Percentiles rank a stretch among this genome's conserved stretches.
Evolutionary conservation across 139 green algal species (phyloP).

Genomic region (Dunaliella primolecta): DNA sequence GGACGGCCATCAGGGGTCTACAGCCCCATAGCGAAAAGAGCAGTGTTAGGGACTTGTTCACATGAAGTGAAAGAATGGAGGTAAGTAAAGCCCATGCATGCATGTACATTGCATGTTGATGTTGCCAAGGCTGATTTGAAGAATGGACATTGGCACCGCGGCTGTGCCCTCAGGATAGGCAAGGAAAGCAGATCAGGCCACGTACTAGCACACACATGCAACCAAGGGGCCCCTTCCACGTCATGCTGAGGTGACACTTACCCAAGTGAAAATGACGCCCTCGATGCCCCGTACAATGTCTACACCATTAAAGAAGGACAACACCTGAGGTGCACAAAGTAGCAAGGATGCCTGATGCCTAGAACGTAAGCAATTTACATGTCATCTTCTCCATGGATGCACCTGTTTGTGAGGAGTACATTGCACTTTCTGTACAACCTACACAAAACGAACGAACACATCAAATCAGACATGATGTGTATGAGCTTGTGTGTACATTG

Average conservation of each 20-base stretch:
- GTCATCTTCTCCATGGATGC: no score
- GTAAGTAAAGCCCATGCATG: no score
- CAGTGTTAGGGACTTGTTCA: background rate
- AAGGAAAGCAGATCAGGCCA: no score
- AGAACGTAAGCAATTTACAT: background rate
- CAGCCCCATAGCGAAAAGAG: background rate
- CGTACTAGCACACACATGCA: no score
- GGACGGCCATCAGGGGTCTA: constrained; percentile 63
- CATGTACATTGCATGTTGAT: background rate
- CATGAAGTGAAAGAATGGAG: background rate
- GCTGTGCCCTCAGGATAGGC: no score
- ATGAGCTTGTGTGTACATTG: background rate
- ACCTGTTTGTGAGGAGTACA: no score
- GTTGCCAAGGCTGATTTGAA: background rate
- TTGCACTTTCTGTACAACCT: no score
- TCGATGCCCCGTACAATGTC: constrained; percentile 51
- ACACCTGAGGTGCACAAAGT: constrained; percentile 14
- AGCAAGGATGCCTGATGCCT: constrained; percentile 12
- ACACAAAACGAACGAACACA: no score
- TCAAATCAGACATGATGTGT: background rate
- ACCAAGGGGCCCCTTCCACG: no score
- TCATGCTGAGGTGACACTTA: no score
- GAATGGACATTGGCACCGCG: no score
- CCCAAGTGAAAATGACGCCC: constrained; percentile 68
- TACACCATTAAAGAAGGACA: constrained; percentile 67